Evolutionary conservation across 2,329 filamentous ascomycete genomes (phyloP), one percentile per base, ranked within the genome.

Genomic region (Neonectria faginata): DNA sequence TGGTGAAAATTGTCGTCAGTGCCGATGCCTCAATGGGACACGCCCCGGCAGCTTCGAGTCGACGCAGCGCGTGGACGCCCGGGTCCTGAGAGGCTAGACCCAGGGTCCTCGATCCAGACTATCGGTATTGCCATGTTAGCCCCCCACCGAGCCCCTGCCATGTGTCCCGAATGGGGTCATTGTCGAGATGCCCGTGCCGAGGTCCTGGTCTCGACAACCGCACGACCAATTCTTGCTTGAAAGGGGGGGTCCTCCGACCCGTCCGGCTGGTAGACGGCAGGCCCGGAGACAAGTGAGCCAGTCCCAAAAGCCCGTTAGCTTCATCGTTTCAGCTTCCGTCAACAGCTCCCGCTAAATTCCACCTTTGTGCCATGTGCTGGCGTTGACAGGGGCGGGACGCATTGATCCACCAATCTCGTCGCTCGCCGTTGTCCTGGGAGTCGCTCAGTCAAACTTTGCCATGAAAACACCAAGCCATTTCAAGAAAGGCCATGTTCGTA

Each of bases 361-460:
- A 42, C n/a, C 39, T 42, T 42, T 11, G 39, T 20, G 39, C 39
- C 39, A 42, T 42, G 39, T 42, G 39, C 29, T 47, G 48, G 42
- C 51, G 33, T n/a, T 18, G 33, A 6, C 22, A 18, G 27, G 9
- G 36, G 42, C 29, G 18, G 48, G 18, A 12, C 2, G 18, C 2
- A 29, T 29, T 55, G 45, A 22, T 63, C 60, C 60, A 44, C 60
- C 60, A 63, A 63, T 63, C 60, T 27, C 18, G 12, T 3, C 4
- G 3, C 42, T n/a, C 14, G 1, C 11, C 3, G 3, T 47, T 18
- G n/a, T 16, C 2, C 5, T 31, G 9, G 16, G 27, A 47, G 50
- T 41, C 41, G 45, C 36, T 16, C 47, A 54, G 8, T 56, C 52
- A 56, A 60, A 45, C 59, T 45, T 33, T 42, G 31, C 33, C 36